Conservation (phyloP, 192 early-diverging fungal species). For the Linnemannia hyalina region DNA sequence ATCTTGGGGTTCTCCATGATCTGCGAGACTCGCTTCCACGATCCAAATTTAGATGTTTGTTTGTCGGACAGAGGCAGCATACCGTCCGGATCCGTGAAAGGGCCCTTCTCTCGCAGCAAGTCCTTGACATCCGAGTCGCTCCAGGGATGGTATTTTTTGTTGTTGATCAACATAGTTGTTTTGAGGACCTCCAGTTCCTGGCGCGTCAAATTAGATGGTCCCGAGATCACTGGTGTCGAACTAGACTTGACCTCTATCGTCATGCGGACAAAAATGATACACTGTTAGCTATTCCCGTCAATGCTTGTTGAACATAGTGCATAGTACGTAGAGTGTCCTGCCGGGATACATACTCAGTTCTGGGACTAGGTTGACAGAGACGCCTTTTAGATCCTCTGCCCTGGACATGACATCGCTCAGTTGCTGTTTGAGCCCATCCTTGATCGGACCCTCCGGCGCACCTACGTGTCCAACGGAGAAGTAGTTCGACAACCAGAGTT, state of each 20-base stretch:
- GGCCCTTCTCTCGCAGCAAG: constrained; percentile 39
- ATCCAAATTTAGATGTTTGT: constrained; percentile 79
- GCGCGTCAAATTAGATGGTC: constrained; percentile 29
- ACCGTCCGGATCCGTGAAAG: constrained; percentile 82
- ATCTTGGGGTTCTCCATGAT: constrained; percentile 78
- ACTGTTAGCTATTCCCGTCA: background rate
- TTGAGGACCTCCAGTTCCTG: constrained; percentile 45
- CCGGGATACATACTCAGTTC: constrained; percentile 20
- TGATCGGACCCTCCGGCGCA: constrained; percentile 35
- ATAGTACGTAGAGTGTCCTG: background rate
- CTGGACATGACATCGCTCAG: constrained; percentile 53
- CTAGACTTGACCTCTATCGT: constrained; percentile 54
- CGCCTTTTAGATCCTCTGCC: constrained; percentile 64
- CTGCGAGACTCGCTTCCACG: constrained; percentile 86
- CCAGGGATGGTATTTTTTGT: constrained; percentile 40
- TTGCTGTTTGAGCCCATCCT: constrained; percentile 30
- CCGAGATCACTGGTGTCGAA: constrained; percentile 28
- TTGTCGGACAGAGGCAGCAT: constrained; percentile 77
- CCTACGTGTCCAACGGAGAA: constrained; percentile 8
- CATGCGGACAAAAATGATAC: background rate
- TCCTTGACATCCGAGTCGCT: constrained; percentile 31
- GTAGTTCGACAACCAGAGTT: background rate
- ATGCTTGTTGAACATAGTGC: background rate
- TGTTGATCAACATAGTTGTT: constrained; percentile 54
- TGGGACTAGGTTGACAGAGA: constrained; percentile 30